A percentile compares a stretch with the other conserved stretches of the same genome.
Conservation (phyloP, 768 basidiomycete species). For the Termitomyces sp. region DNA sequence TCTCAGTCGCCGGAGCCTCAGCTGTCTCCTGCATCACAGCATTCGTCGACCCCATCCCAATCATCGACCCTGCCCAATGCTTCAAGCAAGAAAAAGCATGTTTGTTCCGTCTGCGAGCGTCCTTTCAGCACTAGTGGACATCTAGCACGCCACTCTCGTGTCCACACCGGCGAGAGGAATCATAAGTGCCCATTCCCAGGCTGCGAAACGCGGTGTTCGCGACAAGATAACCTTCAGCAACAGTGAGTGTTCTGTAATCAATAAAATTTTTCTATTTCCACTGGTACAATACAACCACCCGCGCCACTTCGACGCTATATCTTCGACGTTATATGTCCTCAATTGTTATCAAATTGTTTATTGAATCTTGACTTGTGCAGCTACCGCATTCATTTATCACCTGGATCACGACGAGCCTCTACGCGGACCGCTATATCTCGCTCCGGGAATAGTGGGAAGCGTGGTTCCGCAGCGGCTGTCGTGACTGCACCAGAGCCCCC, state of each 20-base stretch:
- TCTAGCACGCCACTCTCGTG: constrained; percentile 81
- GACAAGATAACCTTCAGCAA: constrained; percentile 83
- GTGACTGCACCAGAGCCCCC: constrained; percentile 24
- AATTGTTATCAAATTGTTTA: not conserved
- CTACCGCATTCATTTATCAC: constrained; percentile 80
- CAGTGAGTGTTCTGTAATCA: constrained; percentile 37
- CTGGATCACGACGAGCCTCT: constrained; percentile 69
- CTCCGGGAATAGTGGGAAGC: constrained; percentile 24
- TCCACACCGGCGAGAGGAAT: constrained; percentile 90
- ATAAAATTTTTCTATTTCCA: not conserved
- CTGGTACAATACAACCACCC: not conserved
- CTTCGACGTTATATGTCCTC: not conserved
- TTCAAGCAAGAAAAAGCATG: constrained; percentile 45
- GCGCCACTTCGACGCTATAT: not conserved
- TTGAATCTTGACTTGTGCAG: constrained; percentile 30
- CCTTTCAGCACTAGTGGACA: constrained; percentile 89
- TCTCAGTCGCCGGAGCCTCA: constrained; percentile 22
- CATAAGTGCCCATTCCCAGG: constrained; percentile 95
- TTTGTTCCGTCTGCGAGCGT: constrained; percentile 71
- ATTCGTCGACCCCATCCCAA: constrained; percentile 17
- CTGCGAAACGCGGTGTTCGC: constrained; percentile 85
- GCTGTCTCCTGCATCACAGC: constrained; percentile 25
- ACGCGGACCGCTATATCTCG: constrained; percentile 58
- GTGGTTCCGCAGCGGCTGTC: constrained; percentile 17
- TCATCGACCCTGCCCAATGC: constrained; percentile 16